These are phyloP conservation scores for Nigrospora sphaerica DNA, from an alignment of 2,329 filamentous ascomycete species.

Conservation along the genomic window DNA sequence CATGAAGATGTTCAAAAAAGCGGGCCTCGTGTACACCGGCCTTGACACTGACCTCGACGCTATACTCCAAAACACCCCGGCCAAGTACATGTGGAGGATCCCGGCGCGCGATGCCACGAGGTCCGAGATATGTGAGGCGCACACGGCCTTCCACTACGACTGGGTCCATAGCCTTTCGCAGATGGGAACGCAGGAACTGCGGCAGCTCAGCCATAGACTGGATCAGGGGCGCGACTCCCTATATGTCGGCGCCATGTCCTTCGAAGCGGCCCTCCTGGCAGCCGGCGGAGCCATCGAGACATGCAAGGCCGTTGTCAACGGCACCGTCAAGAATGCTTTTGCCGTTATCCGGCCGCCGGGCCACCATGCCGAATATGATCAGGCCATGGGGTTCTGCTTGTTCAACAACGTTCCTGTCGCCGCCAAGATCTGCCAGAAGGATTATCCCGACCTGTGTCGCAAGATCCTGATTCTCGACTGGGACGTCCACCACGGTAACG, in stretches of 20 bases:
- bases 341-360: slow-evolving; percentile 92
- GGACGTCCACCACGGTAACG: slow-evolving; percentile 79
- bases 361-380: slow-evolving; percentile 84
- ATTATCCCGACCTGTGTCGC: slow-evolving; percentile 72
- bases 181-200: slow-evolving; percentile 57
- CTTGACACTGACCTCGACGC: slow-evolving; percentile 45
- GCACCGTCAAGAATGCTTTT: slow-evolving; percentile 86
- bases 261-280: slow-evolving; percentile 72
- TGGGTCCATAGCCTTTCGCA: slow-evolving; percentile 61
- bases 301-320: slow-evolving; percentile 79
- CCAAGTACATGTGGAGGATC: slow-evolving; percentile 68
- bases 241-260: slow-evolving; percentile 78
- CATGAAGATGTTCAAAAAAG: slow-evolving; percentile 78
- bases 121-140: slow-evolving; percentile 74
- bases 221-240: slow-evolving; percentile 67
- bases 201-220: slow-evolving; percentile 53
- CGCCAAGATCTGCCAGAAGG: slow-evolving; percentile 75
- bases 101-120: slow-evolving; percentile 67
- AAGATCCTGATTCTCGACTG: slow-evolving; percentile 94
- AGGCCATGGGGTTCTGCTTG: slow-evolving; percentile 89
- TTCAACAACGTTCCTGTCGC: slow-evolving; percentile 98
- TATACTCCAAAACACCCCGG: slow-evolving; percentile 46
- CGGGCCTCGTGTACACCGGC: slow-evolving; percentile 65
- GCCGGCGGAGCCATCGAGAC: slow-evolving; percentile 94
- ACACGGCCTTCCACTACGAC: slow-evolving; percentile 67